Percentiles rank a stretch among this genome's conserved stretches.
phyloP scores from a whole-genome alignment of 805 yeast genomes.

The Metschnikowia colocasiae region DNA sequence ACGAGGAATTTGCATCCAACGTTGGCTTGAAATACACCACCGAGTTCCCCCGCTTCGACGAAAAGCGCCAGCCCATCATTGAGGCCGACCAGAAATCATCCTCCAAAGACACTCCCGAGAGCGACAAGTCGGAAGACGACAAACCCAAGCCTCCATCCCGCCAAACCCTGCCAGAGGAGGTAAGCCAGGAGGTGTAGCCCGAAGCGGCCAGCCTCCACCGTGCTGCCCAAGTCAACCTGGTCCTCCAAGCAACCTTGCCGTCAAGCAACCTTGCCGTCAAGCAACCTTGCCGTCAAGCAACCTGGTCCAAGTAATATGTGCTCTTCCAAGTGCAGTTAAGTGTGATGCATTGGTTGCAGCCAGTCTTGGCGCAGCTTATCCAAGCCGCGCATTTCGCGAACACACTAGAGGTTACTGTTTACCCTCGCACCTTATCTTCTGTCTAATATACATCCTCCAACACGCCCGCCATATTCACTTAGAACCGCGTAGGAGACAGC shows the following conservation, averaged over 20 bases:
- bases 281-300: too few species aligned
- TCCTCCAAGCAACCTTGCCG: too few species aligned
- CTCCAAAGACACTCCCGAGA: neutral
- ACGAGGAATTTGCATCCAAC: neutral
- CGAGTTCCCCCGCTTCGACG: neutral
- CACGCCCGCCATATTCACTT: neutral
- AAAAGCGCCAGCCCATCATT: neutral
- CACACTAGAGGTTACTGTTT: neutral
- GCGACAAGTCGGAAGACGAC: neutral
- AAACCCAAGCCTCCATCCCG: neutral
- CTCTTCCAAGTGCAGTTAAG: neutral
- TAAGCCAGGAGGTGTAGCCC: too few species aligned
- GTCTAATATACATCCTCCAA: neutral
- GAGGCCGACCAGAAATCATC: neutral
- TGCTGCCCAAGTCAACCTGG: too few species aligned
- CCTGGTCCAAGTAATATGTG: too few species aligned
- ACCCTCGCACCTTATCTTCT: neutral
- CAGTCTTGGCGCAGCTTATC: neutral
- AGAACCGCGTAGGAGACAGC: too few species aligned
- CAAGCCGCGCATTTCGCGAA: neutral
- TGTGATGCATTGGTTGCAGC: neutral
- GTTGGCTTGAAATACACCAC: neutral
- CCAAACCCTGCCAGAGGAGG: neutral
- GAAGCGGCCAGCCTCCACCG: too few species aligned
- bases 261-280: too few species aligned